Conservation (phyloP, 2,329 filamentous ascomycete genomes). For the Mollisiaceae sp. region DNA sequence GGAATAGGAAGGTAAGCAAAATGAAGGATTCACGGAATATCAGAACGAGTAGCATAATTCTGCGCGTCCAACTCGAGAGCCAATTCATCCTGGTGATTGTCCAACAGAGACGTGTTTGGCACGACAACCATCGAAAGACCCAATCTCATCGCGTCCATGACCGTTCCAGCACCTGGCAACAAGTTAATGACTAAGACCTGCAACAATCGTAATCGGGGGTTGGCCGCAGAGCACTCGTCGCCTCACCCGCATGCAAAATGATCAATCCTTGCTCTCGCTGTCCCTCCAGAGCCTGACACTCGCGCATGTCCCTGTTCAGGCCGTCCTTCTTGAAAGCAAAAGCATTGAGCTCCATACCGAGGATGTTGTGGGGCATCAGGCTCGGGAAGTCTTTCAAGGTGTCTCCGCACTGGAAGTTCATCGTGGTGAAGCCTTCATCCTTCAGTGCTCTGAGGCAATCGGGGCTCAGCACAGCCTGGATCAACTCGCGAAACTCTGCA, state of each 20-base stretch:
- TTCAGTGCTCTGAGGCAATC: slow-evolving; percentile 67
- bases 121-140: slow-evolving; percentile 84
- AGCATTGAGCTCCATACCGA: slow-evolving; percentile 58
- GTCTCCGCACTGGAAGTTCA: slow-evolving; percentile 82
- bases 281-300: slow-evolving; percentile 54
- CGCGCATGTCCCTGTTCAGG: slow-evolving; percentile 51
- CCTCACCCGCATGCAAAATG: slow-evolving; percentile 92
- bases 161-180: slow-evolving; percentile 80
- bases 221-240: no score
- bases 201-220: no score
- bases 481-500: slow-evolving; percentile 76
- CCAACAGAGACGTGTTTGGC: slow-evolving; percentile 79
- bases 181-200: slow-evolving; percentile 14
- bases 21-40: slow-evolving; percentile 31
- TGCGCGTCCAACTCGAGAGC: slow-evolving; percentile 75
- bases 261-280: slow-evolving; percentile 69
- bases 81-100: slow-evolving; percentile 91
- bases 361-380: slow-evolving; percentile 32
- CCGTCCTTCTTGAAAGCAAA: slow-evolving; percentile 69
- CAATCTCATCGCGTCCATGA: slow-evolving; percentile 79
- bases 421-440: slow-evolving; percentile 66
- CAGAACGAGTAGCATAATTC: slow-evolving; percentile 68
- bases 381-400: slow-evolving; percentile 60
- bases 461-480: slow-evolving; percentile 66
- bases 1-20: background rate